Percentiles rank a stretch among this genome's conserved stretches.
phyloP scores from a whole-genome alignment of 495 filamentous ascomycete species.

The Trichoderma orchidacearum region DNA sequence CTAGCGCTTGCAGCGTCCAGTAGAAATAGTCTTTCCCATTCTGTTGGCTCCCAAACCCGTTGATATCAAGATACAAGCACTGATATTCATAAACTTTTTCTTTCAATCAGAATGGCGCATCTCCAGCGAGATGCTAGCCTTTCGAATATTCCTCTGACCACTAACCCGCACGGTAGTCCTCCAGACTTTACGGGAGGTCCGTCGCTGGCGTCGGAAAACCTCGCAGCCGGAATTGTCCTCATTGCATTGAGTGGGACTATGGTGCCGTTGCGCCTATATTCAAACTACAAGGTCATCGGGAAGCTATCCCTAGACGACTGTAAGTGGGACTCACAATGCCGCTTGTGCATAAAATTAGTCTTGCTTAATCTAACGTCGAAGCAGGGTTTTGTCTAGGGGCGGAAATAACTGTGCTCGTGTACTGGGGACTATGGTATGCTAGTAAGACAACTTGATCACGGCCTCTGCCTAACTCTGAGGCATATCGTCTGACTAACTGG shows the following conservation, averaged over 20 bases:
- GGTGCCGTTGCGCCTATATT: neutral
- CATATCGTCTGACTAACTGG: neutral
- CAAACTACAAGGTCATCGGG: neutral
- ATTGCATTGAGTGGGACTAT: neutral
- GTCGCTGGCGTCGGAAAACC: neutral
- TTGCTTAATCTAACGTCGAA: conserved; percentile 2
- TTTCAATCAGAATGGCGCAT: neutral
- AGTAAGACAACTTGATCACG: neutral
- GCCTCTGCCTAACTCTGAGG: neutral
- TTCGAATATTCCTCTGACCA: neutral
- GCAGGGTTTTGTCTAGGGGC: neutral
- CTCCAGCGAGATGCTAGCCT: neutral
- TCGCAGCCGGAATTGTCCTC: neutral
- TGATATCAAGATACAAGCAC: too few species aligned
- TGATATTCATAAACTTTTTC: too few species aligned
- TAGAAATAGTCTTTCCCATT: too few species aligned
- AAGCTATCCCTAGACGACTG: neutral
- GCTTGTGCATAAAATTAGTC: neutral
- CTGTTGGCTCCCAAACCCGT: too few species aligned
- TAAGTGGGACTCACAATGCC: neutral
- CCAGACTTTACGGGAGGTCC: neutral
- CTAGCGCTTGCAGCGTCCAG: too few species aligned
- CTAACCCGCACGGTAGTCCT: neutral
- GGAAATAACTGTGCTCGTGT: neutral
- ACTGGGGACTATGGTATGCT: neutral